phyloP scores from a whole-genome alignment of 148 eudicot species.

The Rhododendron williamsianum region DNA sequence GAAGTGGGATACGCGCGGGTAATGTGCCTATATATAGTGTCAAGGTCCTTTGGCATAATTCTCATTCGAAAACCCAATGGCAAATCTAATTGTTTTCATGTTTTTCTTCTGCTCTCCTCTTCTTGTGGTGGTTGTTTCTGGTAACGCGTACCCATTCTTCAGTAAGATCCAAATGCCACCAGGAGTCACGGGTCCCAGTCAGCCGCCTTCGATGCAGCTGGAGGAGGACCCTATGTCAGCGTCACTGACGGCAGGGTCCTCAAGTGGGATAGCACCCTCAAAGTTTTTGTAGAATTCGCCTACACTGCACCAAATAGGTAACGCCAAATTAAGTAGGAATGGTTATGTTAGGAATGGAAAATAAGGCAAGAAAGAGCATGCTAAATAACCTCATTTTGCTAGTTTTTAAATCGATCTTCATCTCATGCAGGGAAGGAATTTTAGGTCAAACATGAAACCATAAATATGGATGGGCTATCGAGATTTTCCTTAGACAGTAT shows the following conservation, averaged over 20 bases:
- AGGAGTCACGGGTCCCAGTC: slow-evolving; percentile 7
- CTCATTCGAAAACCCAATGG: neutral
- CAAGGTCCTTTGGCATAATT: neutral
- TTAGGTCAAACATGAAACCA: too few species aligned
- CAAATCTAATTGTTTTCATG: neutral
- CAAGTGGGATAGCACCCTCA: neutral
- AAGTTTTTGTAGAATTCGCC: neutral
- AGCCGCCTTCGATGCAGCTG: neutral
- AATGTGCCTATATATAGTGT: neutral
- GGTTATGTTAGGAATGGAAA: neutral
- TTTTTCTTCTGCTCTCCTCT: neutral
- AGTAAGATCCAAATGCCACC: neutral
- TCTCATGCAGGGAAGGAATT: too few species aligned
- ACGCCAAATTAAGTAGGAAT: neutral
- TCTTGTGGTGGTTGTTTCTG: neutral
- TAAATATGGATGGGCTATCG: too few species aligned
- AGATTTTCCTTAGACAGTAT: too few species aligned
- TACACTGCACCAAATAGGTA: slow-evolving; percentile 10
- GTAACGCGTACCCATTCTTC: neutral
- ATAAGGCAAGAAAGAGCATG: too few species aligned
- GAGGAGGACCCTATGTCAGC: neutral
- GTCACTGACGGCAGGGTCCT: neutral
- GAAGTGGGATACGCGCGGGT: too few species aligned
- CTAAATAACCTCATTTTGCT: too few species aligned
- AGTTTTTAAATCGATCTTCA: too few species aligned